A percentile compares a stretch with the other conserved stretches of the same genome.
Conservation (phyloP, 352 stramenopile genomes). For the Phytopythium delawarense region DNA sequence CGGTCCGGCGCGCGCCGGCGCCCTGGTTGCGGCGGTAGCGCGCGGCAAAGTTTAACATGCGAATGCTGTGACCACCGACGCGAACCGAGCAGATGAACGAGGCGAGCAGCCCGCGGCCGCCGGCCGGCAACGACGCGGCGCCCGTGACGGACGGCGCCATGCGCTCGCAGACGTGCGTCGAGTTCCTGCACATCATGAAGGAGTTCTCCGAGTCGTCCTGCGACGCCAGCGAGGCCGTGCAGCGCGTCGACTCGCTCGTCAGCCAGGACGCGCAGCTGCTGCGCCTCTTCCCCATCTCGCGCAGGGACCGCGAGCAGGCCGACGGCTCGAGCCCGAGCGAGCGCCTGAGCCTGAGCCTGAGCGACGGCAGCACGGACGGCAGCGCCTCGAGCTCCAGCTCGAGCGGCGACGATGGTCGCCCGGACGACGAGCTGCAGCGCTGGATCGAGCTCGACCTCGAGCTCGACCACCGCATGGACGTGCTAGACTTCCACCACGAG, state of each 20-base stretch:
- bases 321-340: background rate
- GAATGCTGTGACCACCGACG: background rate
- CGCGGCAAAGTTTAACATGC: background rate
- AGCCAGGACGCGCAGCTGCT: constrained; percentile 55
- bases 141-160: constrained; percentile 19
- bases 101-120: constrained; percentile 6
- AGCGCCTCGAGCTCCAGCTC: constrained; percentile 4
- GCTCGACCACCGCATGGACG: constrained; percentile 53
- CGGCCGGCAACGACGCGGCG: constrained; percentile 6
- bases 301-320: constrained; percentile 9
- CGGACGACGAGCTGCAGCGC: constrained; percentile 51
- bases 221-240: constrained; percentile 53
- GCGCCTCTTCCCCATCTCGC: constrained; percentile 42
- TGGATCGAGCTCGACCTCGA: constrained; percentile 64
- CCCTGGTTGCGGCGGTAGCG: background rate
- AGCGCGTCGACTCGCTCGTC: constrained; percentile 64
- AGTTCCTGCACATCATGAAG: constrained; percentile 76
- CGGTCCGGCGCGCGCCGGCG: background rate
- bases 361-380: constrained; percentile 5
- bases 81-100: background rate
- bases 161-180: constrained; percentile 50
- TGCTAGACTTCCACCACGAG: constrained; percentile 42
- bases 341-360: background rate
- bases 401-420: constrained; percentile 29
- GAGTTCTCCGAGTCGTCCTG: constrained; percentile 67